Base-by-base conservation (phyloP, 1,139 yeast species). In the Yamadazyma pseudoaaseri region DNA sequence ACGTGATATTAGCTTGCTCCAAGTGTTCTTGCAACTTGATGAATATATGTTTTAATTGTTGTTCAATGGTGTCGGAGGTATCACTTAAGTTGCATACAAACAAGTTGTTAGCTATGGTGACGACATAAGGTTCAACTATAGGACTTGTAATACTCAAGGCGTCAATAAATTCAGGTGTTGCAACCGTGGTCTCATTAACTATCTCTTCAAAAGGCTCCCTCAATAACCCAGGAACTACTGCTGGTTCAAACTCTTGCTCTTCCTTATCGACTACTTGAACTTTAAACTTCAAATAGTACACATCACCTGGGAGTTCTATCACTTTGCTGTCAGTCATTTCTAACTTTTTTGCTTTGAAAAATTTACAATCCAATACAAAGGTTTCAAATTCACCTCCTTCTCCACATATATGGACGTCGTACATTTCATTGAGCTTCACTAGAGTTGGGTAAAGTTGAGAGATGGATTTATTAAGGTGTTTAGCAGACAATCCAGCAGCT, bases 311-410 rank as follows among this genome's bases (percentile, higher is more conserved):
- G 41, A 74, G 79, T 11, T 69, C 60, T 2, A 78, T 62, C 1
- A 75, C 56, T 20, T 62, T 55, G 20, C 62, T 53, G 3, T 68
- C 62, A 0, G 54, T 59, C 13, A 86, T 60, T 12, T 61, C 65
- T 30, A 90, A 56, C 38, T 61, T 66, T 33, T 78, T 77, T 2
- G 14, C 13, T 25, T 62, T 64, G 60, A 92, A 92, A 40, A 86
- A 80, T 0, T 96, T 95, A 2, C 95, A 86, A 57, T 92, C 97
- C 20, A 92, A 66, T 3, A 92, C 97, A 45, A 90, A 65, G 0
- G 96, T 83, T 54, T 92, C 98, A 56, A 89, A 92, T 57, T 92
- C 98, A 1, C 98, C 98, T 14, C 98, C 98, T 64, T 92, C 98
- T 6, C 98, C 98, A 63, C 98, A 92, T 0, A 92, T 79, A 56